Base-by-base conservation (phyloP, 768 basidiomycete species). In the Russula ochroleuca region DNA sequence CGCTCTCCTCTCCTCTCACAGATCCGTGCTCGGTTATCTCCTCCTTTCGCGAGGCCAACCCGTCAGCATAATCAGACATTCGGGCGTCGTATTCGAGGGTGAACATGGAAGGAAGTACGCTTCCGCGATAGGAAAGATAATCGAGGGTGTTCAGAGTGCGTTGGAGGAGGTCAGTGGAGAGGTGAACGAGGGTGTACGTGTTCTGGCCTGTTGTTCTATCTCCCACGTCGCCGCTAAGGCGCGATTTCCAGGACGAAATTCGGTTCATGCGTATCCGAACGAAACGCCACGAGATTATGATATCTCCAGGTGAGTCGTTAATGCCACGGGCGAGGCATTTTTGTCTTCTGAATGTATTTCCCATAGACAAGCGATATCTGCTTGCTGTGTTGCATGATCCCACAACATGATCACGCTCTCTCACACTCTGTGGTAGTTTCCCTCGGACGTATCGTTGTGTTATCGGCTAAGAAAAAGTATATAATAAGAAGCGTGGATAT, bases 251-350 rank as follows among this genome's bases (percentile, higher is more conserved):
- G 92, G 94, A 95, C 72, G 88, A 92, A 28, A 80, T 96, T 50
- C 83, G 85, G 64, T 92, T 96, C 70, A 85, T 97, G 83, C 79
- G 94, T 62, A 93, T 96, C 76, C 83, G 94, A 54, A 96, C 94
- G 63, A 91, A 85, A 72, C 82, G 89, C 57, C 94, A 97, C 73
- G 94, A 96, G 71, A 78, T 97, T 62, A 90, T 97, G 88, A 94
- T 97, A 64, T 92, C 94, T 2, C 94, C 94, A 61, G 90, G 94
- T 92, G 58, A 33, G 87, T 76, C 38, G 48, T 48, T 55, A 49
- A 25, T 15, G 53, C 38, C 25, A 40, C 15, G 47, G 57, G 41
- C 10, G 35, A 19, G 28, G 17, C 6, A 35, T 40, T 14, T 38
- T 35, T 55, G 15, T 37, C 50, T 58, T 50, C 31, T 65, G 23